These are phyloP conservation scores for Spinellus fusiger DNA, from an alignment of 192 early-diverging fungal species.

Conservation along the genomic window DNA sequence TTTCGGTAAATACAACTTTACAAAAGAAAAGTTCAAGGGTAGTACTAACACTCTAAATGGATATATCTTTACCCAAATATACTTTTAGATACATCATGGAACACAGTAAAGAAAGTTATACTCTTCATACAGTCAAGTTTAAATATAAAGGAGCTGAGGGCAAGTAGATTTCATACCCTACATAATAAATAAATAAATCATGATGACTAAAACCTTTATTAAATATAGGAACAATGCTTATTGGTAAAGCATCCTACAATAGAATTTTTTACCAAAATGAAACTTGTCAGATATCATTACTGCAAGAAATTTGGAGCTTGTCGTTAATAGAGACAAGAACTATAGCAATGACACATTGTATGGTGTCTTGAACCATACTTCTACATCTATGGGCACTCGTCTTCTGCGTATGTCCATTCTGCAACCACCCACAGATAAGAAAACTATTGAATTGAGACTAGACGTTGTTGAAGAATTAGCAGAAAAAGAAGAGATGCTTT, in stretches of 20 bases:
- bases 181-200: background rate
- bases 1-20: slow-evolving; percentile 46
- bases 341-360: slow-evolving; percentile 48
- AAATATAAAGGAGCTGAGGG: slow-evolving; percentile 42
- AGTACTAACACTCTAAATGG: background rate
- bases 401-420: slow-evolving; percentile 72
- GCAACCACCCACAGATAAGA: slow-evolving; percentile 56
- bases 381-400: slow-evolving; percentile 65
- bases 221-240: slow-evolving; percentile 31
- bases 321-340: slow-evolving; percentile 40
- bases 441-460: slow-evolving; percentile 47
- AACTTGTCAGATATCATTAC: slow-evolving; percentile 46
- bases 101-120: background rate
- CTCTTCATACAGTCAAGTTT: slow-evolving; percentile 7
- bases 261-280: background rate
- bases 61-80: background rate
- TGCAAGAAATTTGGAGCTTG: slow-evolving; percentile 57
- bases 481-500: slow-evolving; percentile 42
- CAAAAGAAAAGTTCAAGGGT: background rate
- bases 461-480: slow-evolving; percentile 55
- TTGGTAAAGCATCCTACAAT: slow-evolving; percentile 10
- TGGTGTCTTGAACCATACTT: slow-evolving; percentile 54
- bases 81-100: background rate
- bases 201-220: background rate
- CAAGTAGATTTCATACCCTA: background rate